Conservation (phyloP, 306 rosid species). For the Morella rubra region DNA sequence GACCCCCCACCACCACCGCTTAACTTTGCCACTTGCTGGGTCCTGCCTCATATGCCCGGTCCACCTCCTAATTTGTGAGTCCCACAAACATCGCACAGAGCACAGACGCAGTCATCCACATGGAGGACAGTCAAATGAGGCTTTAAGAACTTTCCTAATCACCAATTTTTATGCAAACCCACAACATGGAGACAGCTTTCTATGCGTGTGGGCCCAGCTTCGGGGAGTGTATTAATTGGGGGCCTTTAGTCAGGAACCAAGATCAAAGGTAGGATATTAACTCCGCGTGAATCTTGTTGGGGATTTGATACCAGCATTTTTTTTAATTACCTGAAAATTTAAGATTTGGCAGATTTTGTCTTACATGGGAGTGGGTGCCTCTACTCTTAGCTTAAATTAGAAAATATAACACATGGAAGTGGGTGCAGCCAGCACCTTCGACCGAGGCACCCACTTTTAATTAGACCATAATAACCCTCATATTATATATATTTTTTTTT, state of each 20-base stretch:
- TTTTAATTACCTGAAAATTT: constrained; percentile 22
- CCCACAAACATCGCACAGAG: too few relatives aligned
- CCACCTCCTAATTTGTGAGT: background rate
- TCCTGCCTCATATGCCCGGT: constrained; percentile 11
- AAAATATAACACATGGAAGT: constrained; percentile 17
- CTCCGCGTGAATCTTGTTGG: constrained; percentile 26
- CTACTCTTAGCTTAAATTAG: background rate
- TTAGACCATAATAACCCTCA: background rate
- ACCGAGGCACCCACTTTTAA: background rate
- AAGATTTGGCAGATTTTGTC: constrained; percentile 52
- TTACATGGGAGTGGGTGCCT: constrained; percentile 26
- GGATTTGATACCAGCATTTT: constrained; percentile 38
- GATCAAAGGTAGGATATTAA: constrained; percentile 29
- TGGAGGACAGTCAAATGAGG: constrained; percentile 1
- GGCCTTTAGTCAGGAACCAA: constrained; percentile 21
- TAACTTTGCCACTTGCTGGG: background rate
- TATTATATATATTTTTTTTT: background rate
- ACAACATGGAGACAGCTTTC: background rate
- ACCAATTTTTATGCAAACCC: too few relatives aligned
- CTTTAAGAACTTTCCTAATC: background rate
- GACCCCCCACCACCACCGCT: constrained; percentile 37
- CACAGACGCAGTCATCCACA: background rate
- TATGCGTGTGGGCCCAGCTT: constrained; percentile 17
- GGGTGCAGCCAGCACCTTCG: constrained; percentile 10
- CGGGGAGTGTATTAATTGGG: constrained; percentile 4